A percentile compares a stretch with the other conserved stretches of the same genome.
Evolutionary conservation across 176 grass and related monocot genomes (phyloP).

Genomic region (Lolium rigidum): DNA sequence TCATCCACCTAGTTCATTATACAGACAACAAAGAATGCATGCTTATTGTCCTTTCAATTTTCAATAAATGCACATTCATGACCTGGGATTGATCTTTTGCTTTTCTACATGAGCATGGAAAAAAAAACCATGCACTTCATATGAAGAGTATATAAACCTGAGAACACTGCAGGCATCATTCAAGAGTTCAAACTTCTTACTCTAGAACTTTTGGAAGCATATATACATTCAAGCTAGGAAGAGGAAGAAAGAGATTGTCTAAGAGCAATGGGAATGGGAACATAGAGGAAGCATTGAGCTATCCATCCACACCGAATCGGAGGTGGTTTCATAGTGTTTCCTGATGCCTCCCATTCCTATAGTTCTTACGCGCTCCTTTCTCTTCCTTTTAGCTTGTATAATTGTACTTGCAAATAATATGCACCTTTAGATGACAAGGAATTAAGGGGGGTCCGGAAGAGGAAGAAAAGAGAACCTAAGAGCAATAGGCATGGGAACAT

Average conservation of each 20-base stretch:
- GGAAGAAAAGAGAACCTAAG: slow-evolving; percentile 43
- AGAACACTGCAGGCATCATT: background rate
- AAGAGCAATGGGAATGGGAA: slow-evolving; percentile 35
- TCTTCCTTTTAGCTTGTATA: slow-evolving; percentile 22
- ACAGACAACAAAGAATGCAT: background rate
- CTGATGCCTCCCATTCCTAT: slow-evolving; percentile 32
- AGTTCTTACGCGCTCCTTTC: slow-evolving; percentile 30
- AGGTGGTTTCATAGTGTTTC: background rate
- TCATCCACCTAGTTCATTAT: background rate
- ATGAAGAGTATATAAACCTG: slow-evolving; percentile 25
- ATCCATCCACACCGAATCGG: background rate
- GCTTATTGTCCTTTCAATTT: background rate
- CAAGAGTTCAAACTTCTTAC: background rate
- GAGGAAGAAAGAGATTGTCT: slow-evolving; percentile 33
- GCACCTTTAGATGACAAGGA: background rate
- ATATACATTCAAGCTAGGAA: background rate
- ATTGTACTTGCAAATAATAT: background rate
- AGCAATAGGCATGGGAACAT: slow-evolving; percentile 41
- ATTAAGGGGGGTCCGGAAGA: slow-evolving; percentile 7
- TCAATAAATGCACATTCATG: background rate
- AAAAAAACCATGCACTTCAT: background rate
- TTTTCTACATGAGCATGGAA: background rate
- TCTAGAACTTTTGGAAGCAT: background rate
- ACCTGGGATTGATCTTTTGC: background rate
- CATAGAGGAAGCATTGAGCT: slow-evolving; percentile 39